These are phyloP conservation scores for Xylaria curta DNA, from an alignment of 495 filamentous ascomycete species.

Conservation along the genomic window DNA sequence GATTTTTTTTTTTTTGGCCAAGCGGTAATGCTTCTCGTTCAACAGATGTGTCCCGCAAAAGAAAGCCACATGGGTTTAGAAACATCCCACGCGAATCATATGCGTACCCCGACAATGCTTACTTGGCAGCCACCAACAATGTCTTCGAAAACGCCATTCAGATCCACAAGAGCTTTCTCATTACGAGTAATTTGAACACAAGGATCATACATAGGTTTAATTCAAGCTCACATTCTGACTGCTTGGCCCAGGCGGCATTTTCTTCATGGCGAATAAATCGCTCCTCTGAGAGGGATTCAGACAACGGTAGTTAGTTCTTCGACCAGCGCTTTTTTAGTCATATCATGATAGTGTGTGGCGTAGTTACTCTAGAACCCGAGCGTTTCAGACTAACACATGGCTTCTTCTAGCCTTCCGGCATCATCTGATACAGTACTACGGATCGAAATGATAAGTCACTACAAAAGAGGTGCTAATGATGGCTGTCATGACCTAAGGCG, in stretches of 20 bases:
- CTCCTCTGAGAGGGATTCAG: not conserved
- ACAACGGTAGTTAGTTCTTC: not conserved
- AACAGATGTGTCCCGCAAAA: slow-evolving; percentile 5
- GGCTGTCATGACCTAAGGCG: not conserved
- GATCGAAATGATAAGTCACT: not conserved
- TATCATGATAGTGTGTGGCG: not conserved
- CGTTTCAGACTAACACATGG: slow-evolving; percentile 10
- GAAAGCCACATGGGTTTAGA: not conserved
- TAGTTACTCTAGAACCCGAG: not conserved
- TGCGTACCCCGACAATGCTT: not conserved
- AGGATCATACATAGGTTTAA: not conserved
- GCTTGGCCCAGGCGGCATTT: not conserved
- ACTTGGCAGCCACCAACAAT: not conserved
- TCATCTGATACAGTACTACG: not conserved
- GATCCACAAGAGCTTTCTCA: slow-evolving; percentile 6
- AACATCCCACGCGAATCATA: not conserved
- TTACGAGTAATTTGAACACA: not conserved
- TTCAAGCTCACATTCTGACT: not conserved
- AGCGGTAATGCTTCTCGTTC: not conserved
- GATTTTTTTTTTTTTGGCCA: slow-evolving; percentile 14
- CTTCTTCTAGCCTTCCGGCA: slow-evolving; percentile 1
- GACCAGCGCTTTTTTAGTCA: not conserved
- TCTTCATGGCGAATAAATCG: not conserved
- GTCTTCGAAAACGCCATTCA: not conserved
- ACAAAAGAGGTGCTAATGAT: not conserved